These are phyloP conservation scores for Zoysia matrella DNA, from an alignment of 202 grass and related monocot species.

Conservation along the genomic window DNA sequence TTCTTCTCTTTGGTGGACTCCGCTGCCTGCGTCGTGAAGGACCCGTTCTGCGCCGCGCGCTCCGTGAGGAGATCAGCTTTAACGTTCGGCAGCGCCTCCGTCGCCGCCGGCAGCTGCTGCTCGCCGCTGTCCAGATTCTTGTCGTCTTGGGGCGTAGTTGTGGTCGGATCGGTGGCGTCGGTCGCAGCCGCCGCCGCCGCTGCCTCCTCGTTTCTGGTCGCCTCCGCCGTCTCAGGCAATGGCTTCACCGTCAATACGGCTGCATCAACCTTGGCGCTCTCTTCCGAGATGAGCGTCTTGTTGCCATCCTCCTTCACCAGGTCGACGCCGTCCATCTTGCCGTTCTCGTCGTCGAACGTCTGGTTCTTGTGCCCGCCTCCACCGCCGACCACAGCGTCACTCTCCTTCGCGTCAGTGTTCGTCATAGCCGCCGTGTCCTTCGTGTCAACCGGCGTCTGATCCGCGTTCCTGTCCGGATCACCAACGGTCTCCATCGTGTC, in stretches of 20 bases:
- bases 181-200: background rate
- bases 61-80: slow-evolving; percentile 76
- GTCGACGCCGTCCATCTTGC: slow-evolving; percentile 81
- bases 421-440: background rate
- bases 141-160: slow-evolving; percentile 15
- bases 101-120: background rate
- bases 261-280: slow-evolving; percentile 34
- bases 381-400: background rate
- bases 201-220: background rate
- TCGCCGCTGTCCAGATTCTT: slow-evolving; percentile 29
- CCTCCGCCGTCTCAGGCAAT: background rate
- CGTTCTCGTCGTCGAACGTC: slow-evolving; percentile 87
- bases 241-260: slow-evolving; percentile 30
- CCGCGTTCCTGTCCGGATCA: slow-evolving; percentile 8
- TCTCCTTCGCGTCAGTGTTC: too few relatives aligned
- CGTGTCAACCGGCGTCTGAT: slow-evolving; percentile 8
- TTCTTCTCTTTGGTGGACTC: slow-evolving; percentile 79
- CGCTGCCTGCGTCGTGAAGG: slow-evolving; percentile 80
- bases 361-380: slow-evolving; percentile 41
- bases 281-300: slow-evolving; percentile 49
- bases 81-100: slow-evolving; percentile 58
- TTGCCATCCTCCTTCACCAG: slow-evolving; percentile 63
- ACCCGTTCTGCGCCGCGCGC: slow-evolving; percentile 71
- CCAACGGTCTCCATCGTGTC: too few relatives aligned
- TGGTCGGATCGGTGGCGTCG: slow-evolving; percentile 9